Conservation (phyloP, 345 rosid species). For the Syzygium jambos region DNA sequence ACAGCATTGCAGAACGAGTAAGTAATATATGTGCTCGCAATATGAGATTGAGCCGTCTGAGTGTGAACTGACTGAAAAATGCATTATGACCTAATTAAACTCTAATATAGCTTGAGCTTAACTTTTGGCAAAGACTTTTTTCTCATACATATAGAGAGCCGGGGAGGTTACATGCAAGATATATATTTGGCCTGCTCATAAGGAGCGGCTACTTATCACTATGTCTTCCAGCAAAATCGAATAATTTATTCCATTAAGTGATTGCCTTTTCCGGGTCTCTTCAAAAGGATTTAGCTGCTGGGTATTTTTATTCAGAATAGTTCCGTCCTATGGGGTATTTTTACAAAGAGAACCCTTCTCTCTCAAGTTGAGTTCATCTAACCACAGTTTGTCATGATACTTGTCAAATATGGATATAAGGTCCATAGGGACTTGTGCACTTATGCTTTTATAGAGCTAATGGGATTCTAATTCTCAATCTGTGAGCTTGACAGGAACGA, state of each 20-base stretch:
- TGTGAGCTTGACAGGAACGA: background rate
- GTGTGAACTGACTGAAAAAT: background rate
- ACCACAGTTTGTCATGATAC: background rate
- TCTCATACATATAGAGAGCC: background rate
- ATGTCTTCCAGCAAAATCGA: background rate
- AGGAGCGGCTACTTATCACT: background rate
- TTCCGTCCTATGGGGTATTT: background rate
- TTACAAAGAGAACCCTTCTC: background rate
- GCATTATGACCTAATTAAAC: background rate
- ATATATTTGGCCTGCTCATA: background rate
- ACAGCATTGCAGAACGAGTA: constrained; percentile 99
- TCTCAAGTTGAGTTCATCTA: background rate
- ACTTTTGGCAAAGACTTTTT: background rate
- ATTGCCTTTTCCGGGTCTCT: background rate
- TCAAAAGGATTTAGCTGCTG: background rate
- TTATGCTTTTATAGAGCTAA: background rate
- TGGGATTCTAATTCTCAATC: background rate
- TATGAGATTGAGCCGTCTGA: background rate
- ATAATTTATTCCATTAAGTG: background rate
- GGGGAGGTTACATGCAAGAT: background rate
- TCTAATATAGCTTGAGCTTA: background rate
- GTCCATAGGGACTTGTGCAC: background rate
- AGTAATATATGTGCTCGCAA: background rate
- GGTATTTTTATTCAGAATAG: background rate
- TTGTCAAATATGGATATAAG: background rate